Evolutionary conservation across 495 filamentous ascomycete species (phyloP).

Genomic region (Penicillium odoratum): DNA sequence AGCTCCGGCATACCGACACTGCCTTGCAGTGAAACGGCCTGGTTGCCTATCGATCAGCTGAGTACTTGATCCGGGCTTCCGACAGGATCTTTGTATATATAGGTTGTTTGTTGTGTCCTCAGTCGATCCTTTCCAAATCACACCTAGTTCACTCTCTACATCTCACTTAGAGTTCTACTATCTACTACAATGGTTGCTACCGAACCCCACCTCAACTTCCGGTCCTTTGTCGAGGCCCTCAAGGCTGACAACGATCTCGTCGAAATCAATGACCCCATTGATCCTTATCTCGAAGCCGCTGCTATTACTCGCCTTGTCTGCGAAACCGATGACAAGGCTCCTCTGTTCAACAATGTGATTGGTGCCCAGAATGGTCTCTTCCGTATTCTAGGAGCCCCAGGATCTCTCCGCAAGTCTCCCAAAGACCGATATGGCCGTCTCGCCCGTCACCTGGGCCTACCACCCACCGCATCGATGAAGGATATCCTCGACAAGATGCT

Average conservation of each 20-base stretch:
- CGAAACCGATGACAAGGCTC: constrained; percentile 40
- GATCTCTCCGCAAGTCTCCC: constrained; percentile 23
- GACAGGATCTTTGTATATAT: neutral
- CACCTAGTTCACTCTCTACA: neutral
- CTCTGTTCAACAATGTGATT: constrained; percentile 44
- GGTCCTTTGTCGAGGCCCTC: constrained; percentile 37
- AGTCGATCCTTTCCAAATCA: neutral
- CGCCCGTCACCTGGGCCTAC: constrained; percentile 33
- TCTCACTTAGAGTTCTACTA: neutral
- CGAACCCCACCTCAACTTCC: constrained; percentile 32
- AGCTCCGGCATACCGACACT: neutral
- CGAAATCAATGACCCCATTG: constrained; percentile 35
- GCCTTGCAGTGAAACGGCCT: too few relatives aligned
- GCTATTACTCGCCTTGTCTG: constrained; percentile 40
- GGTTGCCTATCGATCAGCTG: too few relatives aligned
- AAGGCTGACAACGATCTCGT: constrained; percentile 36
- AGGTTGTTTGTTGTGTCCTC: neutral
- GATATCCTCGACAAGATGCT: constrained; percentile 37
- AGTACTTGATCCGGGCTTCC: too few relatives aligned
- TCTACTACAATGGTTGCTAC: constrained; percentile 12
- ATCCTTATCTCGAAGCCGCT: constrained; percentile 38
- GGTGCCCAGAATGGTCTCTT: constrained; percentile 37
- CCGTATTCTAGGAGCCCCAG: constrained; percentile 40
- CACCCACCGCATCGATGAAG: constrained; percentile 27
- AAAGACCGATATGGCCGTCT: constrained; percentile 36